Evolutionary conservation across 164 flowering plant genomes (phyloP), one percentile per base, ranked within the genome.

Genomic region (Stephania cephalantha): DNA sequence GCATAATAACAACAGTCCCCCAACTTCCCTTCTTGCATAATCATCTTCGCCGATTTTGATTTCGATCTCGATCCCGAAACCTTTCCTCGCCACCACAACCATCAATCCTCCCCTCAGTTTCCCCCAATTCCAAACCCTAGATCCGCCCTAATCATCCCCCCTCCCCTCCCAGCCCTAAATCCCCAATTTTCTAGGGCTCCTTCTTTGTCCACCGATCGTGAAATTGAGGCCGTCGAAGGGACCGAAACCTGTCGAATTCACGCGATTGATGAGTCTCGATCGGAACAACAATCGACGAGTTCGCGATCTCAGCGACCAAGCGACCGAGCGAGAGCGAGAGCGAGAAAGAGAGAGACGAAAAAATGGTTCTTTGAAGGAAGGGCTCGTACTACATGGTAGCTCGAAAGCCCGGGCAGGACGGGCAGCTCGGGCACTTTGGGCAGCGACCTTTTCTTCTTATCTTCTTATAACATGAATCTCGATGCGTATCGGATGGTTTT

Each of bases 51-150:
- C 81, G 42, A 72, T 71, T 72, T 55, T 73, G 9, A 68, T 70
- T 64, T 79, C 83, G 69, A 78, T 74, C 79, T 77, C 81, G 35
- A 77, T 35, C 42, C 2, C 42, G 3, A 4, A 35, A 35, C 42
- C 50, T 76, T 76, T 64, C 50, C 48, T 68, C 50, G 74, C 78
- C 46, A 79, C 78, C 81, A 78, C 77, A 82, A 87, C 73, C 89
- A 87, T 86, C 88, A 88, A 88, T 82, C 80, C 89, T 75, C 45
- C 73, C 45, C 73, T 78, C 70, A 74, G 45, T 45, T 68, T 69
- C 82, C 61, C 45, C 65, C 68, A 15, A 48, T 53, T 15, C 48
- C 22, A 73, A 83, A 80, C 84, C 83, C 87, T 78, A 84, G 81
- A 83, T 80, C 83, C 78, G 63, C 68, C 48, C 2, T 5, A 61